Conservation (phyloP, 2,329 filamentous ascomycete species). For the Trichoderma citrinoviride region DNA sequence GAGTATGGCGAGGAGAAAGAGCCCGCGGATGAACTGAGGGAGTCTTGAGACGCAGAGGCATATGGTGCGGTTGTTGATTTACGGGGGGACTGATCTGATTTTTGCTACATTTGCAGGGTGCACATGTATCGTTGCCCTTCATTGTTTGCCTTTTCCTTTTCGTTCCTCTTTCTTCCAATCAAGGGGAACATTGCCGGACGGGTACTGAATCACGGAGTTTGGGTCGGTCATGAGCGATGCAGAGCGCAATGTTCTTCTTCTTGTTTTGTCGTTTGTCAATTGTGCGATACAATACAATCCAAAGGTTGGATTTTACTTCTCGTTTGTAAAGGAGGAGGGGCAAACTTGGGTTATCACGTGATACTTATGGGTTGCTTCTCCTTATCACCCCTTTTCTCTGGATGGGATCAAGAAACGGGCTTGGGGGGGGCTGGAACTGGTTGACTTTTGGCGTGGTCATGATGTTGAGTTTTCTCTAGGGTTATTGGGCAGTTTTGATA, state of each 20-base stretch:
- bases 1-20: conserved; percentile 52
- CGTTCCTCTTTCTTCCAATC: not conserved
- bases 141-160: not conserved
- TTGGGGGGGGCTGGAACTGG: not conserved
- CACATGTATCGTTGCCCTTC: not conserved
- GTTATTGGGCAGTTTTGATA: conserved; percentile 38
- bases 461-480: conserved; percentile 25
- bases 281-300: not conserved
- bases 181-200: not conserved
- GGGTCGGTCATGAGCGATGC: conserved; percentile 1
- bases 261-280: not conserved
- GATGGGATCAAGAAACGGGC: not conserved
- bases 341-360: not conserved
- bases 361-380: not conserved
- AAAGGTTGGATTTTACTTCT: not conserved
- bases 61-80: not conserved
- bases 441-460: conserved; percentile 20
- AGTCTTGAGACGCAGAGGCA: not conserved
- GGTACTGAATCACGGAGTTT: conserved; percentile 2
- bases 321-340: not conserved
- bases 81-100: not conserved
- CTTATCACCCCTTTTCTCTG: not conserved
- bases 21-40: conserved; percentile 46
- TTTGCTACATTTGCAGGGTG: not conserved
- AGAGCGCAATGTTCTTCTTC: not conserved